Evolutionary conservation across 2,329 filamentous ascomycete species (phyloP).

Genomic region (Zymoseptoria brevis): DNA sequence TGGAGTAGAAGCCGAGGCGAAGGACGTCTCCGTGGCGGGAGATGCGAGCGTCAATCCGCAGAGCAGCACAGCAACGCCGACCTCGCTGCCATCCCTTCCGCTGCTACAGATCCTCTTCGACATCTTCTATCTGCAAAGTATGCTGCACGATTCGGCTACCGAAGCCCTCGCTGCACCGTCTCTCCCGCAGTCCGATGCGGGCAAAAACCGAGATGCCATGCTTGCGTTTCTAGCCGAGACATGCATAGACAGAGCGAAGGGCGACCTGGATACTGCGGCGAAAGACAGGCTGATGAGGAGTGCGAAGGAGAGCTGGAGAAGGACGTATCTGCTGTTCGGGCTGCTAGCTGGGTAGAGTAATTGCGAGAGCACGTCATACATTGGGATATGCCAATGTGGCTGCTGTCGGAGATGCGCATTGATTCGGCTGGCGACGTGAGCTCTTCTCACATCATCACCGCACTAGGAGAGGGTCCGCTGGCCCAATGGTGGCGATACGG

Average conservation of each 20-base stretch:
- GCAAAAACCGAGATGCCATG: slow-evolving; percentile 6
- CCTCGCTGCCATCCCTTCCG: neutral
- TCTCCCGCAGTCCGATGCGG: neutral
- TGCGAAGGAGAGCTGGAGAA: slow-evolving; percentile 72
- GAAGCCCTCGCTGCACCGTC: neutral
- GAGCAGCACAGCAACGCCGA: neutral
- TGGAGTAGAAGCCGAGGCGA: slow-evolving; percentile 8
- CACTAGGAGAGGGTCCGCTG: neutral
- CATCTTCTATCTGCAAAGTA: slow-evolving; percentile 33
- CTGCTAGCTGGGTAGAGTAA: slow-evolving; percentile 45
- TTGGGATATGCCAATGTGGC: neutral
- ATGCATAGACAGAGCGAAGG: slow-evolving; percentile 31
- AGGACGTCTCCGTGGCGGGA: neutral
- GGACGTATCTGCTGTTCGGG: slow-evolving; percentile 74
- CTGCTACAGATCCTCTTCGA: slow-evolving; percentile 38
- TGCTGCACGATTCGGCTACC: slow-evolving; percentile 2
- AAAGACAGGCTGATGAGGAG: slow-evolving; percentile 52
- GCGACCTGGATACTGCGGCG: slow-evolving; percentile 44
- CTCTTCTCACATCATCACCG: neutral
- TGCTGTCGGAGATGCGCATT: neutral
- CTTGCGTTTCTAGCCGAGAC: slow-evolving; percentile 26
- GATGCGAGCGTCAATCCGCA: neutral
- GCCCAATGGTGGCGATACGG: neutral
- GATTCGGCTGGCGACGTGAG: neutral
- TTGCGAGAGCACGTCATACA: neutral